Conservation (phyloP, 1,284 basidiomycete genomes). For the Volvariella volvacea region DNA sequence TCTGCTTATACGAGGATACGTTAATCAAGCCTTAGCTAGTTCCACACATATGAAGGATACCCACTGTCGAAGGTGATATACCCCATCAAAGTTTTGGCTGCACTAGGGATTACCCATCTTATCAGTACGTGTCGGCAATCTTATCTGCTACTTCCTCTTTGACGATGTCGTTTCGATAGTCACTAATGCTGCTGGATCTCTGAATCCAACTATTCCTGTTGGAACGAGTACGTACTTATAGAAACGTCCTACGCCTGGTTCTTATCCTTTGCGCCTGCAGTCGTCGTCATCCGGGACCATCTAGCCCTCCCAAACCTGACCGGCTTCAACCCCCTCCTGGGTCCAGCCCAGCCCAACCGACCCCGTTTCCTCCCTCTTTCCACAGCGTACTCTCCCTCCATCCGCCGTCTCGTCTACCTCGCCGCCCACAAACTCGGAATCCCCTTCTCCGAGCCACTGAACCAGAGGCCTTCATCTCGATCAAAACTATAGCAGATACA, state of each 20-base stretch:
- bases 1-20: slow-evolving; percentile 2
- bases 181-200: slow-evolving; percentile 78
- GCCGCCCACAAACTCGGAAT: slow-evolving; percentile 51
- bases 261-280: slow-evolving; percentile 25
- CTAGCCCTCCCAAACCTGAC: slow-evolving; percentile 73
- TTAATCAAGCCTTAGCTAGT: slow-evolving; percentile 32
- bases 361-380: slow-evolving; percentile 76
- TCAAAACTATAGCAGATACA: slow-evolving; percentile 39
- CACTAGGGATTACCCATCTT: slow-evolving; percentile 64
- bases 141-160: no score
- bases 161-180: slow-evolving; percentile 43
- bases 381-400: slow-evolving; percentile 64
- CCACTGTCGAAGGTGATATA: slow-evolving; percentile 61
- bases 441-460: slow-evolving; percentile 33
- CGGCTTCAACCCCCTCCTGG: slow-evolving; percentile 74
- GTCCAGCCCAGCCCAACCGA: slow-evolving; percentile 49
- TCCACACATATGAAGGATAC: slow-evolving; percentile 82
- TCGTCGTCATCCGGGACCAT: slow-evolving; percentile 80
- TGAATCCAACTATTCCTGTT: slow-evolving; percentile 66
- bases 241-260: neutral
- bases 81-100: slow-evolving; percentile 72
- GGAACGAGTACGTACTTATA: slow-evolving; percentile 73
- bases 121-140: slow-evolving; percentile 47
- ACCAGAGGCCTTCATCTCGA: slow-evolving; percentile 45
- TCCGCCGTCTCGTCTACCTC: slow-evolving; percentile 66